Evolutionary conservation across 192 early-diverging fungal species (phyloP).

Genomic region (Globomyces pollinis-pini): DNA sequence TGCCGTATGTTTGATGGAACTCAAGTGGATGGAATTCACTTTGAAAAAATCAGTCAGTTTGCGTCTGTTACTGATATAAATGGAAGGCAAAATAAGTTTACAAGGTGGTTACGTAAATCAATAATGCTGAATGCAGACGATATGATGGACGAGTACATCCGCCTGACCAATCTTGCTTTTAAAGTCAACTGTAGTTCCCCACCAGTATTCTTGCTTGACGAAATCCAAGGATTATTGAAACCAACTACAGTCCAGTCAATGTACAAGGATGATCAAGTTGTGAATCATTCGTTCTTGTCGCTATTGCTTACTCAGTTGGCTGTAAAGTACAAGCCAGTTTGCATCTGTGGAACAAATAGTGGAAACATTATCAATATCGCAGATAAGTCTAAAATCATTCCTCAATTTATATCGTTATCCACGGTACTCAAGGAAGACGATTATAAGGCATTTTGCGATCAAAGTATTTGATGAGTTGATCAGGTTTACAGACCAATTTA

Average conservation of each 20-base stretch:
- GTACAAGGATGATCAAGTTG: neutral
- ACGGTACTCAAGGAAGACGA: neutral
- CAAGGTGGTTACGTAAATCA: neutral
- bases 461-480: constrained; percentile 91
- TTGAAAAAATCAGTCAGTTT: neutral
- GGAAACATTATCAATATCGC: constrained; percentile 1
- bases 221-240: neutral
- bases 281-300: neutral
- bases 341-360: constrained; percentile 2
- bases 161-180: constrained; percentile 3
- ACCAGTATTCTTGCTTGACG: constrained; percentile 6
- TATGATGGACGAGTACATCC: constrained; percentile 9
- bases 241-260: neutral
- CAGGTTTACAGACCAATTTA: constrained; percentile 94
- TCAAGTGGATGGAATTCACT: constrained; percentile 5
- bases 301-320: neutral
- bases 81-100: neutral
- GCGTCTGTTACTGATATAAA: neutral
- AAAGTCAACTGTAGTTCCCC: neutral
- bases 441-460: neutral
- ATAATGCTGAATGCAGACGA: neutral
- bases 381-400: neutral
- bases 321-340: constrained; percentile 3
- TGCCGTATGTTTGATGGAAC: neutral
- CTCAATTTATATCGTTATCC: neutral